Evolutionary conservation across 2,329 filamentous ascomycete genomes (phyloP).

Genomic region (Talaromyces sp.): DNA sequence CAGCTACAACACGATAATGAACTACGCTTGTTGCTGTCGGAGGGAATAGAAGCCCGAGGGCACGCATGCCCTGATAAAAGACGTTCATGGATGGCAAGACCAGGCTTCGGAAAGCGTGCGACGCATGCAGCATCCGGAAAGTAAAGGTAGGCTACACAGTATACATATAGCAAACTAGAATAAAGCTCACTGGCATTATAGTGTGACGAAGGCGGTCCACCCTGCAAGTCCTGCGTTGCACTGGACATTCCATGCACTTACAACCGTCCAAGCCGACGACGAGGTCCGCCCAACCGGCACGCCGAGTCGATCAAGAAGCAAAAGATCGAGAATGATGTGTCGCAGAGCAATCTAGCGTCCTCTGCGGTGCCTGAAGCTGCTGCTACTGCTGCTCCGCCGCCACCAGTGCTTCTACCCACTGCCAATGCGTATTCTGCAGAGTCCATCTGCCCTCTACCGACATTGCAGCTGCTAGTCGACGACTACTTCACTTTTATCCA

Average conservation of each 20-base stretch:
- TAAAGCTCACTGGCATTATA: slow-evolving; percentile 20
- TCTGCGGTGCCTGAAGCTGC: not conserved
- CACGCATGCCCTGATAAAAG: not conserved
- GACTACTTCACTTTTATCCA: slow-evolving; percentile 46
- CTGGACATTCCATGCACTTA: slow-evolving; percentile 64
- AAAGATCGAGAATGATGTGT: slow-evolving; percentile 36
- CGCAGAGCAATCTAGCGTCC: not conserved
- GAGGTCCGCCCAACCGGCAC: slow-evolving; percentile 61
- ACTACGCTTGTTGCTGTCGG: not conserved
- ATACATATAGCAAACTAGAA: not conserved
- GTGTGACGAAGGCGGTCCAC: slow-evolving; percentile 62
- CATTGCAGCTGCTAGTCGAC: slow-evolving; percentile 36
- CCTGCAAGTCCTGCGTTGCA: slow-evolving; percentile 59
- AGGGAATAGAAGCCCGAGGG: not conserved
- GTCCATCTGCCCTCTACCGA: slow-evolving; percentile 38
- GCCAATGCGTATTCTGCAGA: slow-evolving; percentile 40
- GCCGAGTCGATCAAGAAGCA: slow-evolving; percentile 62
- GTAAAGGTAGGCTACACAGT: slow-evolving; percentile 40
- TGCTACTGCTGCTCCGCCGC: not conserved
- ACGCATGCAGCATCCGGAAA: slow-evolving; percentile 49
- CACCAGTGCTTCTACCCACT: not conserved
- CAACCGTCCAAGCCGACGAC: slow-evolving; percentile 55
- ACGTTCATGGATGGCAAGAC: slow-evolving; percentile 31
- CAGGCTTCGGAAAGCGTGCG: slow-evolving; percentile 47
- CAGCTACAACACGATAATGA: not conserved